phyloP scores from a whole-genome alignment of 1,284 basidiomycete species.

The Ceratobasidium sp. region DNA sequence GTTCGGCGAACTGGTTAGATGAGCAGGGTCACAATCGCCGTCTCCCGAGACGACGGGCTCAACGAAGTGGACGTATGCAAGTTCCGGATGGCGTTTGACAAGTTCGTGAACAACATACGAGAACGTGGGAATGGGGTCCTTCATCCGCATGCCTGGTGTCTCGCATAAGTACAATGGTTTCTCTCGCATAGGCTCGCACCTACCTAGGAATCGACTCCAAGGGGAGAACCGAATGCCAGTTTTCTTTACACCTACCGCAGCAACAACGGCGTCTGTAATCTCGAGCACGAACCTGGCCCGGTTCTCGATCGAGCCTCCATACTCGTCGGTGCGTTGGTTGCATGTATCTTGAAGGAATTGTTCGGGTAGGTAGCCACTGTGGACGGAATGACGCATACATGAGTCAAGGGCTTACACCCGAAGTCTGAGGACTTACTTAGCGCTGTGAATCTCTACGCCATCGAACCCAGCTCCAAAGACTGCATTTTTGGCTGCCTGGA shows the following conservation, averaged over 20 bases:
- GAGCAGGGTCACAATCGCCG: conserved; percentile 46
- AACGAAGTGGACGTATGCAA: conserved; percentile 69
- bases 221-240: conserved; percentile 58
- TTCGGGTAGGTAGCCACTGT: conserved; percentile 54
- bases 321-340: conserved; percentile 60
- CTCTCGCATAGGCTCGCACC: not conserved
- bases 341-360: conserved; percentile 57
- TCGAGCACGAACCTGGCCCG: conserved; percentile 57
- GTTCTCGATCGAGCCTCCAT: conserved; percentile 60
- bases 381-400: conserved; percentile 2
- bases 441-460: conserved; percentile 57
- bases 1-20: conserved; percentile 46
- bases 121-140: conserved; percentile 61
- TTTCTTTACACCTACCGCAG: conserved; percentile 55
- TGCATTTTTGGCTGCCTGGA: conserved; percentile 56
- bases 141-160: conserved; percentile 55
- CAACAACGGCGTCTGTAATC: conserved; percentile 54
- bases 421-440: not conserved
- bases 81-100: conserved; percentile 57
- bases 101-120: conserved; percentile 54
- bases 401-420: conserved; percentile 1
- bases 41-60: conserved; percentile 58
- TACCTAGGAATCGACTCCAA: conserved; percentile 52
- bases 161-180: not conserved
- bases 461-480: conserved; percentile 59